Evolutionary conservation across 768 basidiomycete genomes (phyloP).

Genomic region (Hemileccinum rubropunctum): DNA sequence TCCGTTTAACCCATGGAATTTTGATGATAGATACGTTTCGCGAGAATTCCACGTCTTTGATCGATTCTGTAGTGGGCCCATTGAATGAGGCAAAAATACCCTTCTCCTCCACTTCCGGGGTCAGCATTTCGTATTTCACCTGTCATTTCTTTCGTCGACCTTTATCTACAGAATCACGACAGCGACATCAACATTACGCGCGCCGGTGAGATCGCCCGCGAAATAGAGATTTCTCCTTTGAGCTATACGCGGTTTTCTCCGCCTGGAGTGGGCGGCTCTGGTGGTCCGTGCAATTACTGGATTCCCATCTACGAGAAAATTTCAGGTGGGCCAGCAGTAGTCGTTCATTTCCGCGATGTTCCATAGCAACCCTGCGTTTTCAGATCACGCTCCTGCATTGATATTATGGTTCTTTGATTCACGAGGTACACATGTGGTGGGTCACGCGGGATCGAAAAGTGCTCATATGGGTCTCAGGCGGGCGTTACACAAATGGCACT

Average conservation of each 20-base stretch:
- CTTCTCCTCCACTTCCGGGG: constrained; percentile 69
- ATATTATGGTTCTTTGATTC: constrained; percentile 80
- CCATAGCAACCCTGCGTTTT: background rate
- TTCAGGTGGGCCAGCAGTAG: constrained; percentile 26
- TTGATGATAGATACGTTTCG: constrained; percentile 53
- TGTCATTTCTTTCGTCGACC: background rate
- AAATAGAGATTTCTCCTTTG: constrained; percentile 49
- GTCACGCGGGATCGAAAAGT: background rate
- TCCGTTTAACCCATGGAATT: background rate
- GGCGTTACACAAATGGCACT: constrained; percentile 43
- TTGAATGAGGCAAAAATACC: constrained; percentile 56
- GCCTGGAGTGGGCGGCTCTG: constrained; percentile 57
- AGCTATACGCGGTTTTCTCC: constrained; percentile 66
- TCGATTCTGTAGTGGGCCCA: constrained; percentile 63
- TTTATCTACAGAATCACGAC: constrained; percentile 60
- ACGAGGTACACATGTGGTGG: constrained; percentile 39
- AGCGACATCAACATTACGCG: constrained; percentile 74
- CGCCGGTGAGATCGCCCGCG: constrained; percentile 60
- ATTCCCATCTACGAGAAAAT: constrained; percentile 55
- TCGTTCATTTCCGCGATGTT: background rate
- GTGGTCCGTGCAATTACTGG: constrained; percentile 74
- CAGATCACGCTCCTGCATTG: constrained; percentile 47
- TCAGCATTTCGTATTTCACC: constrained; percentile 30
- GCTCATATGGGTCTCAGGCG: constrained; percentile 37
- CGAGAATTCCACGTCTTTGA: constrained; percentile 63